These are phyloP conservation scores for Prosopis cineraria DNA, from an alignment of 306 rosid genomes.

Conservation along the genomic window DNA sequence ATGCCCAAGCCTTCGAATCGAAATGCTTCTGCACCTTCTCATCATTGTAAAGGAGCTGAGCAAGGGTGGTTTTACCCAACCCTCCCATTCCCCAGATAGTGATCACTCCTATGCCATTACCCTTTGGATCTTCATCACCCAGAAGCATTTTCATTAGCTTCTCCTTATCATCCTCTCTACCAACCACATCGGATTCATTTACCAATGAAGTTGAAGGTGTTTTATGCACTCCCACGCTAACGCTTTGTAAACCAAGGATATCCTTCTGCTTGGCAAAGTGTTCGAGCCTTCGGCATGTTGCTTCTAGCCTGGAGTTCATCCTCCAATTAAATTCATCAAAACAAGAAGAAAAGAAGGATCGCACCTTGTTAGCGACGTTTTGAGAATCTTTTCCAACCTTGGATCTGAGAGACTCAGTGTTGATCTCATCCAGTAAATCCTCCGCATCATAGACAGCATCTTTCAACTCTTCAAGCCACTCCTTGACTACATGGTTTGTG, in stretches of 20 bases:
- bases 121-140: slow-evolving; percentile 14
- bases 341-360: slow-evolving; percentile 32
- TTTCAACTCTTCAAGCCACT: slow-evolving; percentile 29
- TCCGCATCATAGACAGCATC: slow-evolving; percentile 23
- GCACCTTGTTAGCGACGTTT: slow-evolving; percentile 29
- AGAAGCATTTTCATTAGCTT: slow-evolving; percentile 23
- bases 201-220: slow-evolving; percentile 44
- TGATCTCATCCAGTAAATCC: slow-evolving; percentile 19
- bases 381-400: neutral
- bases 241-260: slow-evolving; percentile 44
- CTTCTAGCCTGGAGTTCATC: slow-evolving; percentile 39
- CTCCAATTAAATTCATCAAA: neutral
- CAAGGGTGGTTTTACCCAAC: slow-evolving; percentile 49
- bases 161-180: slow-evolving; percentile 40
- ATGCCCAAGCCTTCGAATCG: slow-evolving; percentile 33
- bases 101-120: slow-evolving; percentile 23
- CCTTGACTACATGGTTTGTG: neutral
- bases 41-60: slow-evolving; percentile 35
- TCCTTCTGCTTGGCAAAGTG: slow-evolving; percentile 40
- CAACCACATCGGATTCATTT: slow-evolving; percentile 44
- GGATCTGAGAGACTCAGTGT: neutral
- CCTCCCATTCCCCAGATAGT: slow-evolving; percentile 36
- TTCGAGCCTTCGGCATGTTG: slow-evolving; percentile 33
- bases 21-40: slow-evolving; percentile 13
- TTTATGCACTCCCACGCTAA: slow-evolving; percentile 13